Base-by-base conservation (phyloP, 441 rosid species). In the Erysimum pusillum region DNA sequence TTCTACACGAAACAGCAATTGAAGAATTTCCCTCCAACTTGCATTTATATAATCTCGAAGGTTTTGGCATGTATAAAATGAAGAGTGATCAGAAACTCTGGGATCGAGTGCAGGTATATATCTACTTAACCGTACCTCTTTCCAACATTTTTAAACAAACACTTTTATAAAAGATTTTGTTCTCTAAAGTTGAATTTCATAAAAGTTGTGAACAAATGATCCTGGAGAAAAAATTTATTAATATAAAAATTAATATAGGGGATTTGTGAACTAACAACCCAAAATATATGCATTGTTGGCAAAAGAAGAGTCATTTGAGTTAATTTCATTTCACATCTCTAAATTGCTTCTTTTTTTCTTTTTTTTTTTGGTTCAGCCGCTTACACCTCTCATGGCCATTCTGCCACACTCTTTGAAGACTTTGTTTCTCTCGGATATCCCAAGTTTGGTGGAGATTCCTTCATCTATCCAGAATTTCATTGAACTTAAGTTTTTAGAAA, bases 391-490 rank as follows among this genome's bases (percentile, higher is more conserved):
- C 14, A 14, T 63, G 28, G 1, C 25, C 8, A 14, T 44, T 39
- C 4, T 44, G 39, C 6, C 53, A 14, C 41, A 8, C 25, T 64
- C 41, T 45, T 17, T 45, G 25, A 1, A 7, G 0, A 7, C 1
- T 0, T 0, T 64, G 20, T 10, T 0, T 28, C 28, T 64, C 9
- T 64, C 69, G 0, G 0, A 64, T 46, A 64, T 64, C 56, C 54
- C 54, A 45, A 46, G 41, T 64, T 45, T 64, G 69, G 56, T 64
- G 25, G 69, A 46, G 41, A 41, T 46, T 44, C 68, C 68, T 25
- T 25, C 53, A 3, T 22, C 9, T 11, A 2, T 63, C 1, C 22
- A 28, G 2, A 14, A 63, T 1, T 4, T 63, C 38, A 7, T 1
- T 2, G 2, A 42, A 3, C 22, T 63, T 0, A 0, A 0, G 3